These are phyloP conservation scores for Talaromyces islandicus DNA, from an alignment of 2,329 filamentous ascomycete genomes.

Conservation along the genomic window DNA sequence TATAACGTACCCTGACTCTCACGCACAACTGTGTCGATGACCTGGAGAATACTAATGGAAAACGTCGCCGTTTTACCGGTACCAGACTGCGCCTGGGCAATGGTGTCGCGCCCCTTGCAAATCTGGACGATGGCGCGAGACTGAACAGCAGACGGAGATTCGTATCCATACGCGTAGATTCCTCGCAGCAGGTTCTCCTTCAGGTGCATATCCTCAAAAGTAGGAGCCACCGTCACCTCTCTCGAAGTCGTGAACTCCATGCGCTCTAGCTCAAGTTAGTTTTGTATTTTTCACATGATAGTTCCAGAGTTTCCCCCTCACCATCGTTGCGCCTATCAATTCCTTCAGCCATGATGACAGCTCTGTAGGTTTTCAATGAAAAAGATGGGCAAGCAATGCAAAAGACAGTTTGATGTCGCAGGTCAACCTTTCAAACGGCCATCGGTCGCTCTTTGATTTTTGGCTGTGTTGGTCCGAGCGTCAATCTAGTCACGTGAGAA, in stretches of 20 bases:
- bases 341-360: constrained; percentile 73
- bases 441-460: constrained; percentile 17
- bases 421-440: neutral
- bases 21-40: constrained; percentile 87
- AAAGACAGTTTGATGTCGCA: neutral
- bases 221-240: constrained; percentile 88
- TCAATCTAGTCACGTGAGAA: constrained; percentile 20
- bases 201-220: constrained; percentile 91
- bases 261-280: constrained; percentile 54
- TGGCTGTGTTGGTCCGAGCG: constrained; percentile 13
- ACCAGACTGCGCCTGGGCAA: constrained; percentile 94
- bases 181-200: constrained; percentile 96
- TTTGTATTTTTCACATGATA: neutral
- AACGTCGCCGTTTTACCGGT: constrained; percentile 97
- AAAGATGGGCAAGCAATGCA: neutral
- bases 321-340: constrained; percentile 85
- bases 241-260: constrained; percentile 99
- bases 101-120: constrained; percentile 98
- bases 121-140: constrained; percentile 97
- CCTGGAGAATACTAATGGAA: constrained; percentile 91
- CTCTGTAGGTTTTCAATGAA: neutral
- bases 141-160: constrained; percentile 95
- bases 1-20: constrained; percentile 64
- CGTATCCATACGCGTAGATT: constrained; percentile 97
- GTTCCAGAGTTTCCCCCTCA: constrained; percentile 18